phyloP scores from a whole-genome alignment of 1,139 yeast genomes.

The Candida buenavistaensis region DNA sequence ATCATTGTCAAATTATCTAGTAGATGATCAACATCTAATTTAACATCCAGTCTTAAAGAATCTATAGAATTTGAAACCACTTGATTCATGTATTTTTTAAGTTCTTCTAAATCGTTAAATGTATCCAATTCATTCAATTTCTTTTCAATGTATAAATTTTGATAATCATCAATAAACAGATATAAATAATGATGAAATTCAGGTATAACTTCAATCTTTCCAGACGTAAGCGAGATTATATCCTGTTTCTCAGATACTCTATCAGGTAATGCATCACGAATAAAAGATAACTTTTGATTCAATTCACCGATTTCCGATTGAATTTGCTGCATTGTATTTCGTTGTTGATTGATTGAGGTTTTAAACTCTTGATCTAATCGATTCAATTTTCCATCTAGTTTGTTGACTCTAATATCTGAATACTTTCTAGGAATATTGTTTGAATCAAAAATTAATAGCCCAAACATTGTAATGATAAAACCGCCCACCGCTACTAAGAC shows the following conservation, averaged over 20 bases:
- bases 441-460: no score
- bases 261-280: neutral
- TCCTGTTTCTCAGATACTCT: neutral
- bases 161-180: slow-evolving; percentile 34
- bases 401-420: slow-evolving; percentile 1
- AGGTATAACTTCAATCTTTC: slow-evolving; percentile 39
- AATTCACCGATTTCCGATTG: slow-evolving; percentile 5
- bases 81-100: slow-evolving; percentile 8
- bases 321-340: slow-evolving; percentile 1
- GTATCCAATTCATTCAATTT: slow-evolving; percentile 9
- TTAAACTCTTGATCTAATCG: slow-evolving; percentile 6
- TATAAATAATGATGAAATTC: slow-evolving; percentile 41
- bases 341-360: neutral
- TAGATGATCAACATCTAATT: slow-evolving; percentile 23
- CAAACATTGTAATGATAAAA: no score
- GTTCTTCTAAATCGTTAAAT: slow-evolving; percentile 6
- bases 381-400: slow-evolving; percentile 7
- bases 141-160: slow-evolving; percentile 10
- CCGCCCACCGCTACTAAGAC: no score
- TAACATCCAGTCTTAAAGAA: slow-evolving; percentile 7
- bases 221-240: slow-evolving; percentile 25
- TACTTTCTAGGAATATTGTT: no score
- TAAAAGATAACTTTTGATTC: neutral
- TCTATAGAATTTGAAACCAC: slow-evolving; percentile 5
- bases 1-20: slow-evolving; percentile 24